Percentiles rank a stretch among this genome's conserved stretches.
Evolutionary conservation across 495 filamentous ascomycete species (phyloP).

Genomic region (Beverwykella pulmonaria): DNA sequence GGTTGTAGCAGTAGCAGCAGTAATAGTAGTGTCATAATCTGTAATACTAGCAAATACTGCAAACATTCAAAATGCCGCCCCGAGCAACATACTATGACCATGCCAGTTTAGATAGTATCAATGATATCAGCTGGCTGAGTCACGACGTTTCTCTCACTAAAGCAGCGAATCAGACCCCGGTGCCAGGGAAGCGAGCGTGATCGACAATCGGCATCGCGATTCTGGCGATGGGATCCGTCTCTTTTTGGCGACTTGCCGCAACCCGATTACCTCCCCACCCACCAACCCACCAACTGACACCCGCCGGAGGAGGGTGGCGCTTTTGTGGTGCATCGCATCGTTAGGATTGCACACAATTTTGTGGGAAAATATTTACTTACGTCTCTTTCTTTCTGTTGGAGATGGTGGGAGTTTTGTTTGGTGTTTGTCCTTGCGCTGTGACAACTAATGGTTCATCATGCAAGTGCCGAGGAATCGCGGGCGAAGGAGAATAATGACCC

Average conservation of each 20-base stretch:
- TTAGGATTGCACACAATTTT: too few species aligned
- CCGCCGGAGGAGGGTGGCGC: neutral
- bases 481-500: too few species aligned
- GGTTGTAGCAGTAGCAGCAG: neutral
- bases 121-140: neutral
- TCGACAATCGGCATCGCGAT: neutral
- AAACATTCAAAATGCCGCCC: neutral
- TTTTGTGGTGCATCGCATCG: neutral
- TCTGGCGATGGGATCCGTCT: neutral
- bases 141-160: neutral
- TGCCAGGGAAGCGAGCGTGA: neutral
- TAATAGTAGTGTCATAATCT: constrained; percentile 14
- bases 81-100: too few species aligned
- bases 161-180: neutral
- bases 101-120: neutral
- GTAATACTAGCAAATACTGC: constrained; percentile 4
- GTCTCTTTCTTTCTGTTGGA: neutral
- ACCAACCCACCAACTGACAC: too few species aligned
- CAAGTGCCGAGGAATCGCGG: too few species aligned
- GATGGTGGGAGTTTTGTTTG: neutral
- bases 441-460: too few species aligned
- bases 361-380: too few species aligned
- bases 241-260: neutral
- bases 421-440: too few species aligned
- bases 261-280: neutral